These are phyloP conservation scores for Linnemannia elongata DNA, from an alignment of 192 early-diverging fungal genomes.

Conservation along the genomic window DNA sequence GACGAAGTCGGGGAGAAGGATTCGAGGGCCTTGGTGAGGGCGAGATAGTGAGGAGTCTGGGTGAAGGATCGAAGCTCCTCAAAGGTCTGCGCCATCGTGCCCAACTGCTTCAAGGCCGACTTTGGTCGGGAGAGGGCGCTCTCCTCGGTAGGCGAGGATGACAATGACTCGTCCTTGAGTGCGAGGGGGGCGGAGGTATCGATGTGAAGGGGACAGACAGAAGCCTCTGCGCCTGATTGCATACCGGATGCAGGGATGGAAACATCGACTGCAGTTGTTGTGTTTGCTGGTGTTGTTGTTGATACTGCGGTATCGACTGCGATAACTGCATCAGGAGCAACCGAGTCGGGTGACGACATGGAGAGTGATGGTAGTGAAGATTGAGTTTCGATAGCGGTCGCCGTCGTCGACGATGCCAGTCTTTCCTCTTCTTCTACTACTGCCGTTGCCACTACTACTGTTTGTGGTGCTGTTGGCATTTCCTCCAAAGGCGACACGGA, in stretches of 20 bases:
- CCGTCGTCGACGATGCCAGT: background rate
- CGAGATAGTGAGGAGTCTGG: slow-evolving; percentile 20
- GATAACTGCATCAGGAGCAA: background rate
- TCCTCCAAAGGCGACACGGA: background rate
- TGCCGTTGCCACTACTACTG: background rate
- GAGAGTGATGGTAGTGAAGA: background rate
- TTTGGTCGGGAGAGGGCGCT: slow-evolving; percentile 15
- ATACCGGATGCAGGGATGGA: background rate
- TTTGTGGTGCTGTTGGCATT: background rate
- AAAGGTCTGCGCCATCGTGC: slow-evolving; percentile 31
- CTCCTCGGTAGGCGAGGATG: background rate
- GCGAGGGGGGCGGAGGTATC: background rate
- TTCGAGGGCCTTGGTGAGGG: slow-evolving; percentile 12
- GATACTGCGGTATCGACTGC: background rate
- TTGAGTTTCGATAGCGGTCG: background rate
- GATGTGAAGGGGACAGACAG: background rate
- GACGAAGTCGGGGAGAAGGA: background rate
- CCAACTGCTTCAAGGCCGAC: slow-evolving; percentile 33
- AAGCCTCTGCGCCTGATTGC: background rate
- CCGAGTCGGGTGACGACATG: background rate
- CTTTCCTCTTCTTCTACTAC: background rate
- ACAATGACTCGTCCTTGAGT: background rate
- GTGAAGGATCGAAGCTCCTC: slow-evolving; percentile 45
- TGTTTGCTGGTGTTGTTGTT: background rate
- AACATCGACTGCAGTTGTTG: background rate